A percentile compares a stretch with the other conserved stretches of the same genome.
Conservation (phyloP, 768 basidiomycete genomes). For the Mycena chlorophos region DNA sequence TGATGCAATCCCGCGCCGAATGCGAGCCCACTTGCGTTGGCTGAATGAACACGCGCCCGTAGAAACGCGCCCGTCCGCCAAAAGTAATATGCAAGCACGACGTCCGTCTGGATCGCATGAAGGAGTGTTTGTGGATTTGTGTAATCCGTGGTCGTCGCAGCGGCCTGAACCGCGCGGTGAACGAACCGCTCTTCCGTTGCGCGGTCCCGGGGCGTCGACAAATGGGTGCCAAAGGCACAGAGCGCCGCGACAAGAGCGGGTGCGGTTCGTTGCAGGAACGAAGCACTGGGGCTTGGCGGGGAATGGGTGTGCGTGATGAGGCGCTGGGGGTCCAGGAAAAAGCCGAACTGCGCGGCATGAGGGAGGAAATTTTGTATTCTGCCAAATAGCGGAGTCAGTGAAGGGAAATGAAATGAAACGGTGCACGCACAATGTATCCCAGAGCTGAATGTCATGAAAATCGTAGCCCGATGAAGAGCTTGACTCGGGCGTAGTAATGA, state of each 20-base stretch:
- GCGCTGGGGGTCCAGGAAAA: slow-evolving; percentile 58
- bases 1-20: slow-evolving; percentile 50
- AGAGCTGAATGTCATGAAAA: slow-evolving; percentile 18
- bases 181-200: slow-evolving; percentile 5
- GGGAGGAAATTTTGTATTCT: slow-evolving; percentile 63
- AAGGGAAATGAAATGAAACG: slow-evolving; percentile 12
- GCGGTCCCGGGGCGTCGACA: slow-evolving; percentile 21
- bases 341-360: slow-evolving; percentile 59
- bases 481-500: slow-evolving; percentile 6
- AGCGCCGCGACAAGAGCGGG: slow-evolving; percentile 31
- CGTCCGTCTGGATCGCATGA: slow-evolving; percentile 59
- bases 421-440: slow-evolving; percentile 30
- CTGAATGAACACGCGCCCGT: slow-evolving; percentile 60
- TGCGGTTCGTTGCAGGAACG: slow-evolving; percentile 8
- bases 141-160: slow-evolving; percentile 44
- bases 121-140: slow-evolving; percentile 49
- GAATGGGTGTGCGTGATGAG: slow-evolving; percentile 32
- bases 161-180: slow-evolving; percentile 34
- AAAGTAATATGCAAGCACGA: slow-evolving; percentile 68
- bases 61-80: slow-evolving; percentile 58
- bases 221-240: slow-evolving; percentile 35
- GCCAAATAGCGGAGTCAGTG: background rate
- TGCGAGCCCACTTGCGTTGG: slow-evolving; percentile 52
- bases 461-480: slow-evolving; percentile 9
- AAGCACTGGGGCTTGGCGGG: slow-evolving; percentile 11